Evolutionary conservation across 2,329 filamentous ascomycete genomes (phyloP), one percentile per base, ranked within the genome.

Genomic region (Aureobasidium sp.): DNA sequence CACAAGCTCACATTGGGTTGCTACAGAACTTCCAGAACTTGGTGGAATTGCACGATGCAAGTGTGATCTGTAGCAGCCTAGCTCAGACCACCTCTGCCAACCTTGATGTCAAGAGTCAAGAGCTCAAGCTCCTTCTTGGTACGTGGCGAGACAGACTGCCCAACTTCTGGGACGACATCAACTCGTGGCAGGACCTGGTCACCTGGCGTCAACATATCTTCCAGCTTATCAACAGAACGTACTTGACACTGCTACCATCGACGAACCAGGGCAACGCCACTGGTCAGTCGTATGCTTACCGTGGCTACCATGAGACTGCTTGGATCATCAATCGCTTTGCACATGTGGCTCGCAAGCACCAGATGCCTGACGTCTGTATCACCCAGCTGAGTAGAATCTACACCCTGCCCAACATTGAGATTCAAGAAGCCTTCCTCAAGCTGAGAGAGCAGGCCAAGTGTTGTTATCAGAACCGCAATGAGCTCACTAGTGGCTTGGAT

Each of bases 271-370:
- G 70, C 72, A 94, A 91, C 68, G 85, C 91, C 1, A 90, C 89
- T 61, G 91, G 91, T 62, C 93, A 93, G 52, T 97, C 92, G 0
- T 97, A 94, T 73, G 94, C 94, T 0, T 99, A 99, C 73, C 86
- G 94, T 48, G 94, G 94, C 29, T 99, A 96, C 72, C 94, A 99
- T 70, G 94, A 99, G 77, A 99, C 94, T 14, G 94, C 94, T 2
- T 99, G 94, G 94, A 99, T 99, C 68, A 99, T 99, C 76, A 99
- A 99, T 74, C 85, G 94, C 19, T 99, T 99, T 70, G 95, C 94
- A 0, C 94, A 99, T 72, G 94, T 99, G 45, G 94, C 94, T 52
- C 87, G 94, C 62, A 99, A 99, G 79, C 94, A 99, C 74, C 93
- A 90, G 68, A 85, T 99, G 68, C 90, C 92, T 0, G 94, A 99